phyloP scores from a whole-genome alignment of 108 stramenopile genomes.

The Schizochytrium sp. region DNA sequence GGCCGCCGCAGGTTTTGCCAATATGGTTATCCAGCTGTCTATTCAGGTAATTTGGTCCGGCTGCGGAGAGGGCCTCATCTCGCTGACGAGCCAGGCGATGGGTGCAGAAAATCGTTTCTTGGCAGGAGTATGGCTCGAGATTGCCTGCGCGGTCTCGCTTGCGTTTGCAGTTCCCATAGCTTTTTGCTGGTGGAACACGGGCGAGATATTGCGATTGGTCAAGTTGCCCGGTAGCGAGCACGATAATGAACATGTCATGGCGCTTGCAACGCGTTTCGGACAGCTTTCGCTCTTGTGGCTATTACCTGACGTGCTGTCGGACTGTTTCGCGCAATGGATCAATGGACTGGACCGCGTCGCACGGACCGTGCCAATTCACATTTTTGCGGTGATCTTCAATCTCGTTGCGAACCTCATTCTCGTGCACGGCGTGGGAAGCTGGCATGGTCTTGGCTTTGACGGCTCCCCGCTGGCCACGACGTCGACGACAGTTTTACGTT shows the following conservation, averaged over 20 bases:
- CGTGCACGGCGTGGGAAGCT: not conserved
- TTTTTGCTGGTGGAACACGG: not conserved
- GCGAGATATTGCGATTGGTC: not conserved
- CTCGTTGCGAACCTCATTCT: not conserved
- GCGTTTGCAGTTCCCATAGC: not conserved
- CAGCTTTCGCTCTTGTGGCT: not conserved
- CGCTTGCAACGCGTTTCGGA: not conserved
- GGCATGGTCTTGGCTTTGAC: not conserved
- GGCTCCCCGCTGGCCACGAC: not conserved
- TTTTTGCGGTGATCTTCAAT: not conserved
- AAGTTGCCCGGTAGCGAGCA: not conserved
- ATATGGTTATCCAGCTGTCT: not conserved
- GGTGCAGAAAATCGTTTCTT: not conserved
- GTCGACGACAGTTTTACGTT: not conserved
- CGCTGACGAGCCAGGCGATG: conserved; percentile 13
- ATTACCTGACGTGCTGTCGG: not conserved
- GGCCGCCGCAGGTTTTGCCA: not conserved
- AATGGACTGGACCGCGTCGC: not conserved
- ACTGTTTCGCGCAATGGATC: not conserved
- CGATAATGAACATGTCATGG: not conserved
- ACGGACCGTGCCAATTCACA: not conserved
- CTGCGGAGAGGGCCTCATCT: not conserved
- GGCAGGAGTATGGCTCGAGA: conserved; percentile 12
- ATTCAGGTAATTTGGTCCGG: not conserved
- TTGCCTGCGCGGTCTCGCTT: not conserved